Base-by-base conservation (phyloP, 345 rosid genomes). In the Salix dunnii region DNA sequence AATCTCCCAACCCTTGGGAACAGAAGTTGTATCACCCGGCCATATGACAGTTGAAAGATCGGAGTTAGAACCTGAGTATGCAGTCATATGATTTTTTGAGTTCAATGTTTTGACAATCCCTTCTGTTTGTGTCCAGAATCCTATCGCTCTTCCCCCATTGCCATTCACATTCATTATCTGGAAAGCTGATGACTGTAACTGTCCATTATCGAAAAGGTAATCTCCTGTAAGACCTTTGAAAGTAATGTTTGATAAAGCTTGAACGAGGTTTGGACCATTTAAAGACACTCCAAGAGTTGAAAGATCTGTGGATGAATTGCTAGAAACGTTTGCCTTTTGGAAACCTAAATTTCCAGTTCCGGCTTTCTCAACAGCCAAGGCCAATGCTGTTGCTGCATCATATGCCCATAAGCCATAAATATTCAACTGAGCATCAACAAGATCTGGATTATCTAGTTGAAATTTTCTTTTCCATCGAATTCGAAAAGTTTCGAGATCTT, bases 1-100 rank as follows among this genome's bases (percentile, higher is more conserved):
- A 2, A 88, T 70, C 70, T 86, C 82, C 90, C 90, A 89, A 11
- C 91, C 92, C 74, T 27, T 88, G 0, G 91, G 90, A 67, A 38
- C 65, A 14, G 70, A 63, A 25, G 27, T 63, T 30, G 87, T 46
- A 23, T 84, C 84, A 62, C 88, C 87, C 16, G 87, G 90, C 90
- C 91, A 86, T 46, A 82, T 77, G 28, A 88, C 78, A 3, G 77
- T 33, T 67, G 77, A 77, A 10, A 81, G 67, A 13, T 4, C 55
- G 25, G 71, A 62, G 2, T 11, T 46, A 14, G 83, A 69, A 20
- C 65, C 60, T 1, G 65, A 68, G 31, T 64, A 9, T 12, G 46
- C 46, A 0, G 14, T n/a, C 6, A 3, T 33, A 65, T 6, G 4
- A 42, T 42, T 42, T 42, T 2, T 2, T 35, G 65, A 18, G 11